These are phyloP conservation scores for Amanita muscaria DNA, from an alignment of 768 basidiomycete species.

Conservation along the genomic window DNA sequence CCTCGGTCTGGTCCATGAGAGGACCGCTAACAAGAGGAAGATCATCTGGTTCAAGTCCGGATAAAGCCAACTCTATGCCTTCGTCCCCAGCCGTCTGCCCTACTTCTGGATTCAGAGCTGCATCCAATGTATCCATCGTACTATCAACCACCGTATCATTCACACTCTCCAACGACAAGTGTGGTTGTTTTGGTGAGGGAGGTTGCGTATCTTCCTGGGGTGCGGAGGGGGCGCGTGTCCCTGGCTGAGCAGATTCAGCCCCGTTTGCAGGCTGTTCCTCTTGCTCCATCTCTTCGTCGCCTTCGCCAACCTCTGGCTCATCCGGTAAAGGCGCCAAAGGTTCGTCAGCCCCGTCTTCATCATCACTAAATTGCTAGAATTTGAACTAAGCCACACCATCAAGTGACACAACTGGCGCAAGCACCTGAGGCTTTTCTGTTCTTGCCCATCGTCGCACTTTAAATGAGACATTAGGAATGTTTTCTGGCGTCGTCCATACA, in stretches of 20 bases:
- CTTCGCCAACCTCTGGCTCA: constrained; percentile 68
- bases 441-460: constrained; percentile 74
- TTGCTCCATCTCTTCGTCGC: constrained; percentile 67
- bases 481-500: constrained; percentile 56
- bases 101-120: constrained; percentile 40
- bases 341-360: constrained; percentile 72
- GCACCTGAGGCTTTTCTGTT: constrained; percentile 69
- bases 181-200: constrained; percentile 53
- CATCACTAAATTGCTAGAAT: constrained; percentile 80
- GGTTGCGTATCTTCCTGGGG: constrained; percentile 45
- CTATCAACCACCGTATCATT: constrained; percentile 37
- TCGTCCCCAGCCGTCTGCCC: constrained; percentile 28
- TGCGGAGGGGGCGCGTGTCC: constrained; percentile 21
- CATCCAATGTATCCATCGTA: constrained; percentile 37
- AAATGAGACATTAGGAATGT: constrained; percentile 47
- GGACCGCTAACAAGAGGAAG: constrained; percentile 49
- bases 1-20: constrained; percentile 48
- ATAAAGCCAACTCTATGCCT: constrained; percentile 51
- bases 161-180: constrained; percentile 39
- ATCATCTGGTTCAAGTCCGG: constrained; percentile 57
- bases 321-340: constrained; percentile 74
- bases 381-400: constrained; percentile 1
- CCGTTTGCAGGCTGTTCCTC: constrained; percentile 45
- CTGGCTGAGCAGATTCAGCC: constrained; percentile 15
- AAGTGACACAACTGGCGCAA: background rate